phyloP scores from a whole-genome alignment of 1,139 yeast genomes.

The Nakaseomyces uthaithaninus region DNA sequence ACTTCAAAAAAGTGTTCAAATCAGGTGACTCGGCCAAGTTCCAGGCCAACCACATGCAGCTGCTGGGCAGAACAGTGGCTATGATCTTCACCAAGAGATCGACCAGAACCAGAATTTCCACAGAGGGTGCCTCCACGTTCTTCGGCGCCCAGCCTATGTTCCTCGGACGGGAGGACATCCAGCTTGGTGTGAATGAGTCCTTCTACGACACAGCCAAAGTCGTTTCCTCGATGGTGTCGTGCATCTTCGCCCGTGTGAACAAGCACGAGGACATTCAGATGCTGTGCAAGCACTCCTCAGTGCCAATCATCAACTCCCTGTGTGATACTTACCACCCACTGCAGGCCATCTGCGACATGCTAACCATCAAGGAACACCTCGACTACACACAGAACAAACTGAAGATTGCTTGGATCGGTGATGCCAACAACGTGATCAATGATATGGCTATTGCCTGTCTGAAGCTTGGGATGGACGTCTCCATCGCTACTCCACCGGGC shows the following conservation, averaged over 20 bases:
- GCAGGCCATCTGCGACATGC: constrained; percentile 86
- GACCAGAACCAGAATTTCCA: constrained; percentile 87
- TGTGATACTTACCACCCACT: constrained; percentile 92
- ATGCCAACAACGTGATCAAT: constrained; percentile 89
- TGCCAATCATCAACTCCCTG: constrained; percentile 86
- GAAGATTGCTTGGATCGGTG: constrained; percentile 93
- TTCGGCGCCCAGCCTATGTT: constrained; percentile 97
- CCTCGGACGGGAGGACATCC: constrained; percentile 91
- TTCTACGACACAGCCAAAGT: constrained; percentile 82
- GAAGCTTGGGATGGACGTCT: constrained; percentile 73
- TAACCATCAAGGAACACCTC: constrained; percentile 77
- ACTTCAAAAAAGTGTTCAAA: constrained; percentile 51
- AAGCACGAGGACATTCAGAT: constrained; percentile 74
- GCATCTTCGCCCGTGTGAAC: constrained; percentile 93
- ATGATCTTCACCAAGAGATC: constrained; percentile 82
- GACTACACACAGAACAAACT: constrained; percentile 39
- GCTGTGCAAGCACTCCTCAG: constrained; percentile 65
- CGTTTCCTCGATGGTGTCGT: constrained; percentile 88
- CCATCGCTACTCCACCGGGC: constrained; percentile 74
- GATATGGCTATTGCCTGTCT: constrained; percentile 89
- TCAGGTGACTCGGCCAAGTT: constrained; percentile 39
- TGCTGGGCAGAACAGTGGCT: constrained; percentile 76
- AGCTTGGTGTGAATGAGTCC: constrained; percentile 88
- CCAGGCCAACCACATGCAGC: constrained; percentile 44
- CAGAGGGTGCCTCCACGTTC: constrained; percentile 89